Conservation (phyloP, 1,284 basidiomycete species). For the Spongiforma sp. region DNA sequence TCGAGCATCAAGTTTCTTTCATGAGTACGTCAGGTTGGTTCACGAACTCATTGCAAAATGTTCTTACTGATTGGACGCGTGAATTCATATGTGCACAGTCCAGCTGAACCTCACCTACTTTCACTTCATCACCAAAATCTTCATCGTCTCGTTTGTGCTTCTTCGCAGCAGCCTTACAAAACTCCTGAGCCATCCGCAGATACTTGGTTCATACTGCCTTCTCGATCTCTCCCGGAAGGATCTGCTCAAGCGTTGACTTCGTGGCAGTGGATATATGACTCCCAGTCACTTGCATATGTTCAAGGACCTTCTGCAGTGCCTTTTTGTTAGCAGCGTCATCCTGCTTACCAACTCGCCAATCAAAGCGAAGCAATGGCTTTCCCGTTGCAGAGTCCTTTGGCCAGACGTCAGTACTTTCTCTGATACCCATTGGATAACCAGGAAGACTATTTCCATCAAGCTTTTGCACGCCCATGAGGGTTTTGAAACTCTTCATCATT, state of each 20-base stretch:
- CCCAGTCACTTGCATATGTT: too few relatives aligned
- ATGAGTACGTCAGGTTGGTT: not conserved
- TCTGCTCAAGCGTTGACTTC: not conserved
- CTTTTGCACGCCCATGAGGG: not conserved
- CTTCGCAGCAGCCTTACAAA: not conserved
- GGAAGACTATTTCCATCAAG: too few relatives aligned
- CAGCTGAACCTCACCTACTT: not conserved
- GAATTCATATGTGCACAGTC: not conserved
- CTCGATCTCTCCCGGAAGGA: not conserved
- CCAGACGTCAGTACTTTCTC: too few relatives aligned
- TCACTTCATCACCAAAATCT: not conserved
- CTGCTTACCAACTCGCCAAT: too few relatives aligned
- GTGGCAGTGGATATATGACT: not conserved
- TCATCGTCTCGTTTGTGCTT: not conserved
- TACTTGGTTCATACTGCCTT: not conserved
- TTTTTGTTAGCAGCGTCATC: too few relatives aligned
- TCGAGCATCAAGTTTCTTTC: not conserved
- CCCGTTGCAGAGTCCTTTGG: too few relatives aligned
- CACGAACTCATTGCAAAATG: not conserved
- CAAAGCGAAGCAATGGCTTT: too few relatives aligned
- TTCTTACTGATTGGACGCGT: not conserved
- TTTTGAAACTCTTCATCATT: not conserved
- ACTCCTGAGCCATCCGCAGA: not conserved
- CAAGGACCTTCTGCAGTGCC: too few relatives aligned
- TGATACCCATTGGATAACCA: too few relatives aligned